Conservation (phyloP, 345 rosid genomes). For the Pelargonium nanum region DNA sequence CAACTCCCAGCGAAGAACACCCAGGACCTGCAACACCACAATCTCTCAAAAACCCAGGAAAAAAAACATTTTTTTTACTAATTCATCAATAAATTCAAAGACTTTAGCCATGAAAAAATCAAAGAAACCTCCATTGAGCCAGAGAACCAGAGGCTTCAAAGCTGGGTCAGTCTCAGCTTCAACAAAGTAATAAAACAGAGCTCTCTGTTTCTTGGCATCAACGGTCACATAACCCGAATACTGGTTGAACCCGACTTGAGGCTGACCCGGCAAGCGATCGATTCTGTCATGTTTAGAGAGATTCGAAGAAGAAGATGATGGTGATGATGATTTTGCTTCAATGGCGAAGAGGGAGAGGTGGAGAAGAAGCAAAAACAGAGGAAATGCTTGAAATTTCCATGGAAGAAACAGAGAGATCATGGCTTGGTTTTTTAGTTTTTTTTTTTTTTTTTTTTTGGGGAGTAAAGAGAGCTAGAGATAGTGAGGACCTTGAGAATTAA, state of each 20-base stretch:
- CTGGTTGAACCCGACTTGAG: conserved; percentile 58
- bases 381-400: too few species aligned
- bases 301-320: too few species aligned
- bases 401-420: too few species aligned
- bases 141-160: conserved; percentile 86
- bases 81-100: too few species aligned
- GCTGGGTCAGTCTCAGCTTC: conserved; percentile 71
- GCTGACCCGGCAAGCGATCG: conserved; percentile 70
- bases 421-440: too few species aligned
- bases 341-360: conserved; percentile 16
- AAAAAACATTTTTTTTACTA: not conserved
- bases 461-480: too few species aligned
- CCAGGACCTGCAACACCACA: conserved; percentile 61
- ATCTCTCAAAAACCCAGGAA: conserved; percentile 2
- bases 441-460: too few species aligned
- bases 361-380: conserved; percentile 16
- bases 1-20: conserved; percentile 92
- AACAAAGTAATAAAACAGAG: conserved; percentile 86
- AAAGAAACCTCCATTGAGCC: conserved; percentile 95
- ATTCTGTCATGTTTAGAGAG: conserved; percentile 38
- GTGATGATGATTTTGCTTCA: conserved; percentile 21
- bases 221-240: conserved; percentile 82
- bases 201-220: conserved; percentile 55
- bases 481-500: too few species aligned
- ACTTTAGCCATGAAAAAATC: not conserved